phyloP scores from a whole-genome alignment of 2,329 filamentous ascomycete species.

The Scopulariopsis brevicaulis region DNA sequence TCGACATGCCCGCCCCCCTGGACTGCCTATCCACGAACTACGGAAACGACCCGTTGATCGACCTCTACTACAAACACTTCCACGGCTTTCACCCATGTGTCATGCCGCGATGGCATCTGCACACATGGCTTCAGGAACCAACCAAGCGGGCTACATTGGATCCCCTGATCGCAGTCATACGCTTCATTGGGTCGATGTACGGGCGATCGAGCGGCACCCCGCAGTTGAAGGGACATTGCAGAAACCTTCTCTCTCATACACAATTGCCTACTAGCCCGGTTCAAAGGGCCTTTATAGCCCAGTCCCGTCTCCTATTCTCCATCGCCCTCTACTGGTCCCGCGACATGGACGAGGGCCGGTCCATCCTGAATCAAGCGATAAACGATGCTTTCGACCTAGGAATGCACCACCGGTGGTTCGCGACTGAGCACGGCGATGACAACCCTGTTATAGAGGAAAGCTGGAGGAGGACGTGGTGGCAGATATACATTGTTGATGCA shows the following conservation, averaged over 20 bases:
- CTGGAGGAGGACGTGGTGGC: constrained; percentile 63
- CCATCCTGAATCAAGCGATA: constrained; percentile 33
- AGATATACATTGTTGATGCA: constrained; percentile 51
- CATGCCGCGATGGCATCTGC: constrained; percentile 11
- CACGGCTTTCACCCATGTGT: constrained; percentile 19
- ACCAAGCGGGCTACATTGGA: constrained; percentile 6
- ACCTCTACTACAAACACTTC: constrained; percentile 22
- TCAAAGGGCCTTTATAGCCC: constrained; percentile 16
- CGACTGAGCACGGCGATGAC: constrained; percentile 30
- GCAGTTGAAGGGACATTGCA: constrained; percentile 4
- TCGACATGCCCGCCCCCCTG: neutral
- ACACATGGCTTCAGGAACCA: constrained; percentile 5
- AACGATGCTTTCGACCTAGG: constrained; percentile 47
- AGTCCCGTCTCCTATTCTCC: constrained; percentile 22
- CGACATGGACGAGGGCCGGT: constrained; percentile 12
- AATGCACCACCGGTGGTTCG: constrained; percentile 45
- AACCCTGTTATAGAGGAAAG: constrained; percentile 42
- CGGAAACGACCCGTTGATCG: constrained; percentile 13
- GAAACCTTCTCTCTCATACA: constrained; percentile 1
- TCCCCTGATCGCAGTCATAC: constrained; percentile 15
- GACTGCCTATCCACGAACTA: constrained; percentile 5
- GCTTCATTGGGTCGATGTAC: constrained; percentile 22
- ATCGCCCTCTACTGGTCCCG: constrained; percentile 22
- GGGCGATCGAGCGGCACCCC: constrained; percentile 6
- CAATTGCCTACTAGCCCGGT: constrained; percentile 7